Evolutionary conservation across 257 asterid species (phyloP), one percentile per base, ranked within the genome.

Genomic region (Nicotiana attenuata): DNA sequence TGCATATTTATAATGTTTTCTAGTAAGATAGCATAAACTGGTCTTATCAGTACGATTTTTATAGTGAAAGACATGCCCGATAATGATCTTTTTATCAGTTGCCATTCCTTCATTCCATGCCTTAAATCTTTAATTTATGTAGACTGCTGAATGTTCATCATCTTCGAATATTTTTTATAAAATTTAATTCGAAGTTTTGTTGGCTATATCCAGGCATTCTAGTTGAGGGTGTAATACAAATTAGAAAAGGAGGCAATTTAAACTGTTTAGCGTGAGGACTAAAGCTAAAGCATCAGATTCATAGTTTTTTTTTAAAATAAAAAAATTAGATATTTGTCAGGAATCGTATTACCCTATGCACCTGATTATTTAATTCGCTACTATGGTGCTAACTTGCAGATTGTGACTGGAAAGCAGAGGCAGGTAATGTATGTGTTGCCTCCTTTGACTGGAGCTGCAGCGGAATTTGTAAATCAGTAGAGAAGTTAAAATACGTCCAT

Each of bases 401-500:
- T 59, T 90, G 92, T 22, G 92, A 90, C 79, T 90, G 93, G 92
- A 90, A 90, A 55, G 90, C 91, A 45, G 92, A 90, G 82, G 92
- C 92, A 5, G 93, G 92, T 28, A 89, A 90, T 41, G 89, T 90
- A 50, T 90, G 93, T 59, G 87, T 88, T 9, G 93, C 93, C 68
- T 90, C 93, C 3, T 90, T 90, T 31, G 93, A 90, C 66, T 90
- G 93, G 93, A 89, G 92, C 77, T 90, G 93, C 89, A 90, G 93
- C 24, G 92, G 93, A 22, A 90, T 90, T 60, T 90, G 92, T 88
- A 87, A 86, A 86, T 90, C 93, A 17, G 90, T 89, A 15, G 91
- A 90, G 77, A 90, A 83, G 81, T 31, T 89, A 35, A 87, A 85
- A 68, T 89, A 84, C 63, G 91, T 90, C 10, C 93, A 90, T 20